Evolutionary conservation across 495 filamentous ascomycete species (phyloP), one percentile per base, ranked within the genome.

Genomic region (Aspergillus nidulans): DNA sequence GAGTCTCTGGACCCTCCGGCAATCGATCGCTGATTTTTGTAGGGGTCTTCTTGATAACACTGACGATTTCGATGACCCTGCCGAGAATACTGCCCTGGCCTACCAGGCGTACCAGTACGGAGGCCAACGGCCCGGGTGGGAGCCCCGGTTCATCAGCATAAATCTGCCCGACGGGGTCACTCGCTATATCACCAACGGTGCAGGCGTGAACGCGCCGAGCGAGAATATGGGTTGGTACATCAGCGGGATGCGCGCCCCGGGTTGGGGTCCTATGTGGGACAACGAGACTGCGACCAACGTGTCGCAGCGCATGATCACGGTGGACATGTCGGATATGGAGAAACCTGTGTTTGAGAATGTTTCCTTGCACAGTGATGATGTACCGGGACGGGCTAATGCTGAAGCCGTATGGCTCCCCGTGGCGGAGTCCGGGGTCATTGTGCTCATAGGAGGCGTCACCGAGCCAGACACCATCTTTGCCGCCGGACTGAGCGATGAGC

Each of bases 191-290:
- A 80, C 85, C 5, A 81, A 78, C 55, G 87, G 87, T 10, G 86
- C 78, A 1, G 78, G 75, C 0, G 84, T 77, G 7, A 86, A 77
- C 12, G 82, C 81, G 5, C 85, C 86, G 0, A 88, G 86, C 8
- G 86, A 91, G 66, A 86, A 90, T 55, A 75, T 81, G 49, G 85
- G 81, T 0, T 91, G 85, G 71, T 87, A 89, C 60, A 87, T 91
- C 59, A 79, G 82, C 4, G 87, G 87, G 0, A 73, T 82, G 71
- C 79, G 72, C 21, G 73, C 76, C 0, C 42, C 62, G 6, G 66
- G 67, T 53, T 75, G 68, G 62, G 78, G 79, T 0, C 59, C 72
- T 1, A 77, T 86, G 55, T 55, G 61, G 15, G 26, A 46, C 6
- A 77, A 77, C 53, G 25, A 44, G 5, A 59, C 66, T 9, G 46